Evolutionary conservation across 208 protist species (phyloP).

Genomic region (Leptomonas pyrrhocoris): DNA sequence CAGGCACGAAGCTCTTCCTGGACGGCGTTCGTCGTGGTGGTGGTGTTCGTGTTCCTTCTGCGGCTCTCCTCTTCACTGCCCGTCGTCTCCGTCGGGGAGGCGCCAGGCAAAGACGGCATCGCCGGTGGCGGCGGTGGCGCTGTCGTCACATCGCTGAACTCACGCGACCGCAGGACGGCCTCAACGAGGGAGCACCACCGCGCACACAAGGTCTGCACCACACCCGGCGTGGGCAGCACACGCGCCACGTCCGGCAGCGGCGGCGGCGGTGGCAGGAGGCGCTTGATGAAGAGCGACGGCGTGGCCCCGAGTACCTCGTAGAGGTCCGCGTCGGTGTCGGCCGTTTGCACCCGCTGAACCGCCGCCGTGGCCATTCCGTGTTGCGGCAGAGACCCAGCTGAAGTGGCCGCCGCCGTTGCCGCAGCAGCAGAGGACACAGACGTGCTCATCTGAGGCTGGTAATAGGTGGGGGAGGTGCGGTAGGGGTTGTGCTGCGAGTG

Average conservation of each 20-base stretch:
- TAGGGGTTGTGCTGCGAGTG: slow-evolving; percentile 27
- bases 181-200: slow-evolving; percentile 36
- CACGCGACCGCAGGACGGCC: slow-evolving; percentile 28
- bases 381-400: not conserved
- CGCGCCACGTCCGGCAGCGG: slow-evolving; percentile 34
- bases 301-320: slow-evolving; percentile 27
- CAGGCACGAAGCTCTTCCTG: slow-evolving; percentile 31
- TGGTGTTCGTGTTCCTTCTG: not conserved
- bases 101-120: not conserved
- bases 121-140: slow-evolving; percentile 25
- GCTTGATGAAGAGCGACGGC: slow-evolving; percentile 34
- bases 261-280: slow-evolving; percentile 37
- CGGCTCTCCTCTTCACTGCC: slow-evolving; percentile 4
- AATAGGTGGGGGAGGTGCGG: slow-evolving; percentile 22
- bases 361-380: not conserved
- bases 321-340: slow-evolving; percentile 22
- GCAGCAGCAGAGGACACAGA: not conserved
- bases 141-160: slow-evolving; percentile 26
- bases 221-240: slow-evolving; percentile 30
- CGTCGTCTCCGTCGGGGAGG: not conserved
- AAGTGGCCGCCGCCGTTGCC: not conserved
- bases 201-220: slow-evolving; percentile 33
- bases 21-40: not conserved
- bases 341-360: slow-evolving; percentile 21
- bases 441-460: not conserved